These are phyloP conservation scores for Globisporangium lucens DNA, from an alignment of 352 stramenopile genomes.

Conservation along the genomic window DNA sequence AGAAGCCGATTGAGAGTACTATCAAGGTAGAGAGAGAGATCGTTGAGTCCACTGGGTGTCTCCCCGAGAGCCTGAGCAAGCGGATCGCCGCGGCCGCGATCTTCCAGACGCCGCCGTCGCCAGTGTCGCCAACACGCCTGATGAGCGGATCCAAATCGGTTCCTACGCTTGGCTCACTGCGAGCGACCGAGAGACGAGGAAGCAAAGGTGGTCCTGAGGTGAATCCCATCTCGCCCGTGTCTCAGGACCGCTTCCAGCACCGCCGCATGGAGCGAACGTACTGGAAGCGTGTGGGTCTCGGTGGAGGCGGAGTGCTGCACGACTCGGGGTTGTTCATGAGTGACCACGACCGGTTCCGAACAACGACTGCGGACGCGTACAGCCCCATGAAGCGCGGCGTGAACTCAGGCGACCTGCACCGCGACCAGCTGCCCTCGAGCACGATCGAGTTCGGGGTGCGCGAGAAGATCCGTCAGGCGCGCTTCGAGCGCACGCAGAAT, in stretches of 20 bases:
- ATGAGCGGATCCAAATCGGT: constrained; percentile 19
- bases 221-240: constrained; percentile 30
- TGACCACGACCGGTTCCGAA: constrained; percentile 51
- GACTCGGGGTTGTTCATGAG: constrained; percentile 45
- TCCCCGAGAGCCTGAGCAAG: constrained; percentile 51
- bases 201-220: constrained; percentile 19
- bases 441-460: constrained; percentile 35
- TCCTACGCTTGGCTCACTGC: constrained; percentile 25
- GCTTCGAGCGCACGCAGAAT: constrained; percentile 44
- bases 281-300: constrained; percentile 75
- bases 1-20: constrained; percentile 7
- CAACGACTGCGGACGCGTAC: constrained; percentile 46
- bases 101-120: constrained; percentile 23
- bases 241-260: constrained; percentile 55
- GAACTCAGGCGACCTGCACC: constrained; percentile 39
- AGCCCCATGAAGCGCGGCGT: constrained; percentile 41
- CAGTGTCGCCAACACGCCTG: constrained; percentile 5
- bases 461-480: constrained; percentile 29
- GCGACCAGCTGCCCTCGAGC: constrained; percentile 27
- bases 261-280: constrained; percentile 56
- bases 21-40: background rate
- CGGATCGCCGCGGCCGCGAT: constrained; percentile 37
- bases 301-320: constrained; percentile 46
- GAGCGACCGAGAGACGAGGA: constrained; percentile 9
- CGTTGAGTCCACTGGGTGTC: constrained; percentile 26